Evolutionary conservation across 164 flowering plant species (phyloP).

Genomic region (Vitis riparia): DNA sequence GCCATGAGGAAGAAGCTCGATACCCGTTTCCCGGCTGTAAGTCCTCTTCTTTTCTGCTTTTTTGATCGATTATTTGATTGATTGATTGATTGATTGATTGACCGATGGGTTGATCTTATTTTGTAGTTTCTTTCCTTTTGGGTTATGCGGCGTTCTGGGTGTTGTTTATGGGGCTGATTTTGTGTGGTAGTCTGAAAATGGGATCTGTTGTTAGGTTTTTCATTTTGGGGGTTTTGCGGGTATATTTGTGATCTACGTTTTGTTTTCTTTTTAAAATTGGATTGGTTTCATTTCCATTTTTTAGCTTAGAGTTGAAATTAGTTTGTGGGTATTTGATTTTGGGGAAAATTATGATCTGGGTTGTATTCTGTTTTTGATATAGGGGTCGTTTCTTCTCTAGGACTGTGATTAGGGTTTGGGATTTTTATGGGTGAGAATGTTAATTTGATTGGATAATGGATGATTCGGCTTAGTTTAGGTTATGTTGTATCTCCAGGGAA

Average conservation of each 20-base stretch:
- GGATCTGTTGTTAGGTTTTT: too few relatives aligned
- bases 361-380: background rate
- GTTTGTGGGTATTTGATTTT: constrained; percentile 3
- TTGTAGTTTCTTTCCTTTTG: background rate
- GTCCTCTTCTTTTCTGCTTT: background rate
- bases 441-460: background rate
- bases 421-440: background rate
- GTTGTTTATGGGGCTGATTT: too few relatives aligned
- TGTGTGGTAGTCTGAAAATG: too few relatives aligned
- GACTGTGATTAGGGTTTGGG: background rate
- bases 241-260: background rate
- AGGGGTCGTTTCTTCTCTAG: background rate
- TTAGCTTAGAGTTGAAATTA: background rate
- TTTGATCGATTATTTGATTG: background rate
- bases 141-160: too few relatives aligned
- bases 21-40: constrained; percentile 54
- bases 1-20: constrained; percentile 60
- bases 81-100: background rate
- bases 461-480: background rate
- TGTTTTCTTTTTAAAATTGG: background rate
- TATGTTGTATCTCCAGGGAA: background rate
- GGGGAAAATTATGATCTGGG: background rate
- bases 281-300: background rate
- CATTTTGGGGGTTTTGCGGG: too few relatives aligned
- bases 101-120: background rate